A percentile compares a stretch with the other conserved stretches of the same genome.
Conservation (phyloP, 169 alveolate species). For the Ichthyophthirius multifiliis region DNA sequence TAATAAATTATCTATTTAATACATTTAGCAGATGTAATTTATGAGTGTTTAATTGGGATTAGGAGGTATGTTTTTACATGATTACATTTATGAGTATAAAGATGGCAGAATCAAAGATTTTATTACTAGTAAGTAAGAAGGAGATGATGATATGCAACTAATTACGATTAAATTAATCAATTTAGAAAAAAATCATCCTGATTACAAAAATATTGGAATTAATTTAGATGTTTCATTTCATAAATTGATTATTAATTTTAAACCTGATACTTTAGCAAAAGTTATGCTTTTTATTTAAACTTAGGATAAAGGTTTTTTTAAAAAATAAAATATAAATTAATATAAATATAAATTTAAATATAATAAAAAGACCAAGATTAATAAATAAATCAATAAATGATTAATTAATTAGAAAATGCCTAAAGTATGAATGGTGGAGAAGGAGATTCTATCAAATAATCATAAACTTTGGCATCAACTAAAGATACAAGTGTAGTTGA, state of each 20-base stretch:
- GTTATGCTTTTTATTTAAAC: neutral
- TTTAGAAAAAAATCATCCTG: slow-evolving; percentile 2
- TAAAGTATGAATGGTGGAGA: too few species aligned
- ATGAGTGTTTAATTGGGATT: neutral
- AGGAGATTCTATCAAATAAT: too few species aligned
- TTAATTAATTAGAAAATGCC: neutral
- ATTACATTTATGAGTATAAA: neutral
- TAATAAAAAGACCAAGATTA: neutral
- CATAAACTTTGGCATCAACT: too few species aligned
- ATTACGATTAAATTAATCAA: neutral
- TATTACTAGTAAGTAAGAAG: neutral
- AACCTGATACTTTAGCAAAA: slow-evolving; percentile 10
- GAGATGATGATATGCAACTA: neutral
- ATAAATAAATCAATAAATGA: neutral
- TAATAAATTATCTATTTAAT: neutral
- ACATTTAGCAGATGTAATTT: neutral
- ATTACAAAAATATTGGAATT: neutral
- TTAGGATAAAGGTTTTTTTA: neutral
- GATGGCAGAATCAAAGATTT: neutral
- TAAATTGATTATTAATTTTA: neutral
- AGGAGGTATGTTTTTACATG: slow-evolving; percentile 16
- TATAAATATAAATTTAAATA: neutral
- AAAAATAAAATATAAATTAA: neutral
- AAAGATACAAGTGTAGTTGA: neutral
- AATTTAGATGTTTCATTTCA: neutral